Evolutionary conservation across 352 stramenopile genomes (phyloP), one percentile per base, ranked within the genome.

Genomic region (Phytophthora sp.): DNA sequence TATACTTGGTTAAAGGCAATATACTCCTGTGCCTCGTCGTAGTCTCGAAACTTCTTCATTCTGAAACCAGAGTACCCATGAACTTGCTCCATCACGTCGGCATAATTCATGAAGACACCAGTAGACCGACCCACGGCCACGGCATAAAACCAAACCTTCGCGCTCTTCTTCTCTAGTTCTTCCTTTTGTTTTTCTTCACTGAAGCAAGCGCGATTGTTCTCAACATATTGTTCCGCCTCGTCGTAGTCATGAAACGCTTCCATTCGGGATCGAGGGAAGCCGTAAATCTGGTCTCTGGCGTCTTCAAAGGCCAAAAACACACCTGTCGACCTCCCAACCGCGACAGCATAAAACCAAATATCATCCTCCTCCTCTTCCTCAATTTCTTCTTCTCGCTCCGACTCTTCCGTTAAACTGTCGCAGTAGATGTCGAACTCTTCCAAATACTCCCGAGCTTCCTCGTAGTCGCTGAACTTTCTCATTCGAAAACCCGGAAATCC

Each of bases 51-150:
- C 17, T 51, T 62, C 17, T 67, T 62, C 41, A 66, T 61, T 26
- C n/a, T 34, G 26, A 54, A 60, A 1, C 50, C 58, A 9, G 58
- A 61, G 35, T 31, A 62, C 4, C 58, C 20, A 18, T 48, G 50
- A 17, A 61, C 42, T 20, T 66, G 50, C n/a, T 50, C 15, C 32
- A 62, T 6, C 10, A 50, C 58, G 10, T 61, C 50, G 10, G 37
- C 15, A 13, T 30, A 38, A 24, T 54, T 62, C 24, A 54, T 53
- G 62, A 70, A 91, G 34, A 91, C 57, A 30, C 82, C 79, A 3
- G 64, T 70, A 9, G 21, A 54, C 13, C 77, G 66, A 0, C 82
- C 82, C 3, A 75, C 54, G 0, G 82, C 79, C 30, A 89, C 81
- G 0, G 78, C 76, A 65, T 88, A 90, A 39, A 59, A 48, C 50